Evolutionary conservation across 2,329 filamentous ascomycete genomes (phyloP).

Genomic region (Seiridium cupressi): DNA sequence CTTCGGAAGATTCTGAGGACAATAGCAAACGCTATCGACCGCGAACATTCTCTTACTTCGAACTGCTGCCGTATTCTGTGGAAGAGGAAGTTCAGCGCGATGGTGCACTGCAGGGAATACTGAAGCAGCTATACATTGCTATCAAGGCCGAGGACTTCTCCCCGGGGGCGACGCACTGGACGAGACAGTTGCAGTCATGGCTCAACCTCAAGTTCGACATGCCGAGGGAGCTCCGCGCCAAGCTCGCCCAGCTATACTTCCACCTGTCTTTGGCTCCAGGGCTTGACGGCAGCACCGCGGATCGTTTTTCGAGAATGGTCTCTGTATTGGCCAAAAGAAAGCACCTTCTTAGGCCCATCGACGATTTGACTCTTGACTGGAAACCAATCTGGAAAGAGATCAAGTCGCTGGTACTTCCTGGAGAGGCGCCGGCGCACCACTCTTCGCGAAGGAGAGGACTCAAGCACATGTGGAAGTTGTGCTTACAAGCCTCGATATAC

Average conservation of each 20-base stretch:
- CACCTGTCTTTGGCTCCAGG: slow-evolving; percentile 89
- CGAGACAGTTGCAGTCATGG: slow-evolving; percentile 92
- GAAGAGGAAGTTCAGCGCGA: slow-evolving; percentile 79
- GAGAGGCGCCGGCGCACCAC: slow-evolving; percentile 71
- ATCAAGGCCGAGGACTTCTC: slow-evolving; percentile 92
- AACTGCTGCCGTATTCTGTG: slow-evolving; percentile 82
- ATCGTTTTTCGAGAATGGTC: slow-evolving; percentile 96
- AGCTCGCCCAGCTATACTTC: slow-evolving; percentile 88
- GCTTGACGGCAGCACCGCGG: slow-evolving; percentile 75
- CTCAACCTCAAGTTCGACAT: slow-evolving; percentile 97
- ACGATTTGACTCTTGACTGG: slow-evolving; percentile 93
- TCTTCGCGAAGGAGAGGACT: slow-evolving; percentile 52
- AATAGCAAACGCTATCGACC: slow-evolving; percentile 71
- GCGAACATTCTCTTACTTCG: slow-evolving; percentile 90
- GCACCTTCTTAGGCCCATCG: slow-evolving; percentile 87
- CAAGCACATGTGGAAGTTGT: slow-evolving; percentile 79
- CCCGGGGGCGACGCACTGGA: slow-evolving; percentile 94
- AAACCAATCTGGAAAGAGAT: slow-evolving; percentile 88
- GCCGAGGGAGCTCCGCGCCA: slow-evolving; percentile 77
- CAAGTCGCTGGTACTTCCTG: slow-evolving; percentile 84
- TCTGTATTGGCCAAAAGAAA: slow-evolving; percentile 91
- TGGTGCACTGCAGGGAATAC: slow-evolving; percentile 77
- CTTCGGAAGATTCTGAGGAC: slow-evolving; percentile 44
- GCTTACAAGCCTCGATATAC: slow-evolving; percentile 85
- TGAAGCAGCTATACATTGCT: slow-evolving; percentile 91